Conservation (phyloP, 2,329 filamentous ascomycete species). For the Xylaria digitata region DNA sequence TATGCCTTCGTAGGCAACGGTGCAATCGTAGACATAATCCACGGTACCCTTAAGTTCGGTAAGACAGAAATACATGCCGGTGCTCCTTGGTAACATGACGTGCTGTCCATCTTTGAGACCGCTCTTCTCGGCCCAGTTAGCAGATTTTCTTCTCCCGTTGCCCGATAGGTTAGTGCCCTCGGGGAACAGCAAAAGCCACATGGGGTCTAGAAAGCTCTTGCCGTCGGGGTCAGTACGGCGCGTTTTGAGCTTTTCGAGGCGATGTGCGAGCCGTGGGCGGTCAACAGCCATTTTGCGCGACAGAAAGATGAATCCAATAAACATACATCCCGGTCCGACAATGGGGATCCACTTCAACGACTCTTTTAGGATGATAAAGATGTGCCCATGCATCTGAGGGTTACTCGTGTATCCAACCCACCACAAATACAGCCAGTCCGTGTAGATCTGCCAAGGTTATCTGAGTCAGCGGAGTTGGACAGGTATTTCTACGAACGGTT, state of each 20-base stretch:
- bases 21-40: constrained; percentile 91
- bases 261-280: constrained; percentile 77
- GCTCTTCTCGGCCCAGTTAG: constrained; percentile 80
- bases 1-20: constrained; percentile 93
- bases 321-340: constrained; percentile 83
- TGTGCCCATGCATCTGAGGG: constrained; percentile 82
- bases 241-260: constrained; percentile 75
- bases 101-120: constrained; percentile 79
- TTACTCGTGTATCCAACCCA: constrained; percentile 87
- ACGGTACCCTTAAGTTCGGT: constrained; percentile 78
- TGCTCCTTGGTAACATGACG: constrained; percentile 80
- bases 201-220: constrained; percentile 73
- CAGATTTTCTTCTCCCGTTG: constrained; percentile 77
- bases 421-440: constrained; percentile 93
- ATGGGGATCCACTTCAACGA: constrained; percentile 84
- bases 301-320: constrained; percentile 92
- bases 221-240: constrained; percentile 65
- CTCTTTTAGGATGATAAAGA: constrained; percentile 92
- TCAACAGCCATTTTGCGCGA: constrained; percentile 89
- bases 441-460: constrained; percentile 71
- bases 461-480: constrained; percentile 33
- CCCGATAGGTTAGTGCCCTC: constrained; percentile 85
- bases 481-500: constrained; percentile 4
- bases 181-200: constrained; percentile 91
- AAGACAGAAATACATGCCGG: constrained; percentile 82